A percentile compares a stretch with the other conserved stretches of the same genome.
Evolutionary conservation across 805 yeast genomes (phyloP).

Genomic region (Sugiyamaella marilandica): DNA sequence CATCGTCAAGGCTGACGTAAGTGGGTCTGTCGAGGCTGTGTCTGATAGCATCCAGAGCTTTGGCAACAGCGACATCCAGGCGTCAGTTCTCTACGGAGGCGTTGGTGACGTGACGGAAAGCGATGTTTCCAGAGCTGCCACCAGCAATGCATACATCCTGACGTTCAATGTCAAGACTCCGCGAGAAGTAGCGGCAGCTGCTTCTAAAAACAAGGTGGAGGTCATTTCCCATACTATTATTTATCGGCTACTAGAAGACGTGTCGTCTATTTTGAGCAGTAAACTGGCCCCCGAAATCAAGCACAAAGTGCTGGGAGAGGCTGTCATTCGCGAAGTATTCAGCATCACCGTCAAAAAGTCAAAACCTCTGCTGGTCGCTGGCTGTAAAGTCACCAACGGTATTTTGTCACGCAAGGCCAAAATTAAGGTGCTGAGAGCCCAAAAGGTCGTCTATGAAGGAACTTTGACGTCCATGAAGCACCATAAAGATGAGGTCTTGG

Average conservation of each 20-base stretch:
- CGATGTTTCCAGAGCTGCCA: constrained; percentile 62
- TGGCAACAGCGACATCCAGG: constrained; percentile 82
- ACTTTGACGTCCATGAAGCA: constrained; percentile 69
- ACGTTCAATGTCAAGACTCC: constrained; percentile 74
- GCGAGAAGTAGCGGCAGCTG: constrained; percentile 55
- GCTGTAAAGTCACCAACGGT: constrained; percentile 77
- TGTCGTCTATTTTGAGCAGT: constrained; percentile 57
- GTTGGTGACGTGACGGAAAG: constrained; percentile 73
- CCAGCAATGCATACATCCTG: constrained; percentile 67
- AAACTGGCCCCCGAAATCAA: constrained; percentile 64
- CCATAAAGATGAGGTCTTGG: constrained; percentile 70
- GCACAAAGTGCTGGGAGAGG: constrained; percentile 59
- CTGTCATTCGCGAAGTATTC: constrained; percentile 67
- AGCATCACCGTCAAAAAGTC: constrained; percentile 53
- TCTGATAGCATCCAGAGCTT: constrained; percentile 70
- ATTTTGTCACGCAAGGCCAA: constrained; percentile 52
- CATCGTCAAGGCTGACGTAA: constrained; percentile 84
- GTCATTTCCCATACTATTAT: constrained; percentile 71
- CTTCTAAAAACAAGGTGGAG: constrained; percentile 51
- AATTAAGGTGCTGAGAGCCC: constrained; percentile 53
- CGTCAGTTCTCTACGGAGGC: constrained; percentile 63
- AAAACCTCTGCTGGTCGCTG: constrained; percentile 65
- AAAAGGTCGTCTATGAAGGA: constrained; percentile 51
- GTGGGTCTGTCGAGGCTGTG: constrained; percentile 93
- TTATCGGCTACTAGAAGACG: constrained; percentile 82